Evolutionary conservation across 192 early-diverging fungal species (phyloP).

Genomic region (Podila epicladia): DNA sequence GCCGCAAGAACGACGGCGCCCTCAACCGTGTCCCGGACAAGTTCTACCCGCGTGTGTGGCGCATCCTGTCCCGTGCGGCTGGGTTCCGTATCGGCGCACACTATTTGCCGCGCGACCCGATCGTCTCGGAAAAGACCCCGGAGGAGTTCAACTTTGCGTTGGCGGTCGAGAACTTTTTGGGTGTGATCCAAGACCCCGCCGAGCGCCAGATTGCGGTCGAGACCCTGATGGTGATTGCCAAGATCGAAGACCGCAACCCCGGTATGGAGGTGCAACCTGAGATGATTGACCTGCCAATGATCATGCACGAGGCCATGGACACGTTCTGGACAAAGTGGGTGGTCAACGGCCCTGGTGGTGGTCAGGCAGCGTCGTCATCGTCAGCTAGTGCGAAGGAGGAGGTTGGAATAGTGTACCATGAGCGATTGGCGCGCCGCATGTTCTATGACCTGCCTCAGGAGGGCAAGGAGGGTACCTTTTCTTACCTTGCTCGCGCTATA

Average conservation of each 20-base stretch:
- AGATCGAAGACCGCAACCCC: slow-evolving; percentile 72
- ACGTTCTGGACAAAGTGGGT: slow-evolving; percentile 79
- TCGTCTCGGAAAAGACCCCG: slow-evolving; percentile 82
- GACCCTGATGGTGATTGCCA: slow-evolving; percentile 72
- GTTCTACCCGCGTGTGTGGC: slow-evolving; percentile 84
- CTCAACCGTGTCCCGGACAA: slow-evolving; percentile 82
- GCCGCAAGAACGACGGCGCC: slow-evolving; percentile 86
- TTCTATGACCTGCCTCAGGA: slow-evolving; percentile 86
- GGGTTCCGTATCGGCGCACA: slow-evolving; percentile 68
- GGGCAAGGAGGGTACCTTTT: slow-evolving; percentile 70
- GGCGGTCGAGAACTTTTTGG: slow-evolving; percentile 78
- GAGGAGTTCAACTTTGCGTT: slow-evolving; percentile 89
- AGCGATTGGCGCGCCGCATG: slow-evolving; percentile 68
- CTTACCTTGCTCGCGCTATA: slow-evolving; percentile 66
- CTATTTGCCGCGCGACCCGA: slow-evolving; percentile 78
- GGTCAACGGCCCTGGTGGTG: slow-evolving; percentile 52
- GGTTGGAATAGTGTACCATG: slow-evolving; percentile 67
- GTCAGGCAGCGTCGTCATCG: background rate
- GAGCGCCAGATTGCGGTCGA: slow-evolving; percentile 82
- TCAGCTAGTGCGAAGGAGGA: slow-evolving; percentile 20
- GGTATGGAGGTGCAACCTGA: slow-evolving; percentile 56
- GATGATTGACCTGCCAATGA: slow-evolving; percentile 65
- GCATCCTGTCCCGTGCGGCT: slow-evolving; percentile 66
- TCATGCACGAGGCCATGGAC: slow-evolving; percentile 73
- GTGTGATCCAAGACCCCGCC: slow-evolving; percentile 78